phyloP scores from a whole-genome alignment of 495 filamentous ascomycete species.

The Hypomontagnella submonticulosa region DNA sequence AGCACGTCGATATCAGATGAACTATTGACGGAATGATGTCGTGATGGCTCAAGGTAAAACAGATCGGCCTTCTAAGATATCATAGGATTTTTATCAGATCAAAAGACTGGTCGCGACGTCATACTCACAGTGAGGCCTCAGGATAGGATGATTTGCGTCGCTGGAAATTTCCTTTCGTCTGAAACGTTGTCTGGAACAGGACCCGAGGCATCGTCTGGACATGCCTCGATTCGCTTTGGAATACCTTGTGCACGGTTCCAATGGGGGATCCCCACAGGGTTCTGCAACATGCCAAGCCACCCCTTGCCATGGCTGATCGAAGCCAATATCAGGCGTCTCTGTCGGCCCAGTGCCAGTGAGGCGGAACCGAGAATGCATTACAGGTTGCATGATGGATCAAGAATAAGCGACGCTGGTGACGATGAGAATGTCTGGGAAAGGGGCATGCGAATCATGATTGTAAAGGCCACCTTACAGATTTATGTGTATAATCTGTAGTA shows the following conservation, averaged over 20 bases:
- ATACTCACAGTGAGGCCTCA: constrained; percentile 33
- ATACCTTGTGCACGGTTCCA: constrained; percentile 20
- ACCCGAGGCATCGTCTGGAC: constrained; percentile 31
- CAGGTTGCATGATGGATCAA: constrained; percentile 31
- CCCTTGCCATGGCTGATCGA: constrained; percentile 25
- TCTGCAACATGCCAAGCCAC: constrained; percentile 38
- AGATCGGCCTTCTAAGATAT: constrained; percentile 27
- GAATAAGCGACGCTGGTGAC: constrained; percentile 11
- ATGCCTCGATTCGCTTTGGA: constrained; percentile 28
- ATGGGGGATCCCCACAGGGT: constrained; percentile 25
- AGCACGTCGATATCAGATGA: constrained; percentile 1
- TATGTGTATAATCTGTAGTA: too few species aligned
- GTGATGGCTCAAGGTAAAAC: constrained; percentile 1
- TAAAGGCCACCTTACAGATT: too few species aligned
- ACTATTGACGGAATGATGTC: constrained; percentile 11
- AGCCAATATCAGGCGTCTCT: background rate
- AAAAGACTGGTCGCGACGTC: constrained; percentile 17
- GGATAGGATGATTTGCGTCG: constrained; percentile 8
- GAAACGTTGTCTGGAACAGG: constrained; percentile 36
- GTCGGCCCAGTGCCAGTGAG: constrained; percentile 15
- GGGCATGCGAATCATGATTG: constrained; percentile 9
- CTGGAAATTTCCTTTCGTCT: constrained; percentile 34
- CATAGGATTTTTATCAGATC: constrained; percentile 37
- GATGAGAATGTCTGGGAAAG: constrained; percentile 17
- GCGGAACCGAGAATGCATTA: constrained; percentile 22